Conservation (phyloP, 192 early-diverging fungal species). For the Mortierella alpina region DNA sequence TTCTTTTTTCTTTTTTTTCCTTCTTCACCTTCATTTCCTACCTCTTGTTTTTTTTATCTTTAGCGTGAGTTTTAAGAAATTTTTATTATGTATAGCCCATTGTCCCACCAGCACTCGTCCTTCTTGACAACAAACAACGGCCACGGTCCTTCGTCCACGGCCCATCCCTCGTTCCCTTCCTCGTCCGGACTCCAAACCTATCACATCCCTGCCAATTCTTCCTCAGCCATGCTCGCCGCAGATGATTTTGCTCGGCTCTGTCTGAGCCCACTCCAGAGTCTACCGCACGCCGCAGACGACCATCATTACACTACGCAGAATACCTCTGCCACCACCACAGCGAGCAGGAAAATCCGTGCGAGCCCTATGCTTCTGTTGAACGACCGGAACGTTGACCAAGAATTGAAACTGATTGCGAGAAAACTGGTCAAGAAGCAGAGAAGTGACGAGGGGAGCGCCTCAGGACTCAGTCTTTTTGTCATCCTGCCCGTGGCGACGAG, state of each 20-base stretch:
- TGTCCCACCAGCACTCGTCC: background rate
- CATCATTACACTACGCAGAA: background rate
- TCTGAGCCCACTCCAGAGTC: constrained; percentile 7
- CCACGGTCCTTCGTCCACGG: background rate
- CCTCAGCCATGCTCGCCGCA: background rate
- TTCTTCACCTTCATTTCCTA: background rate
- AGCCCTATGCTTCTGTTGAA: constrained; percentile 7
- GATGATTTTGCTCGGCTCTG: background rate
- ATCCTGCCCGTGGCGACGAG: constrained; percentile 19
- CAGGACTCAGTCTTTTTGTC: constrained; percentile 24
- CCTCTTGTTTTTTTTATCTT: background rate
- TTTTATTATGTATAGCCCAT: constrained; percentile 2
- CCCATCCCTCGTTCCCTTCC: background rate
- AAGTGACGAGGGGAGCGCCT: background rate
- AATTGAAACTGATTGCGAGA: constrained; percentile 12
- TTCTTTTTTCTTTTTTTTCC: constrained; percentile 1
- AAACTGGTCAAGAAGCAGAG: constrained; percentile 17
- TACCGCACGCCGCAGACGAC: background rate
- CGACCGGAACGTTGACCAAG: constrained; percentile 11
- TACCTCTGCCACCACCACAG: no score
- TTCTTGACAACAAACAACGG: background rate
- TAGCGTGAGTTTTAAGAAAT: no score
- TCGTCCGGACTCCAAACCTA: background rate
- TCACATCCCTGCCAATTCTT: background rate
- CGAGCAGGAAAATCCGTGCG: background rate